Percentiles rank a stretch among this genome's conserved stretches.
These are phyloP conservation scores for Cladophialophora psammophila DNA, from an alignment of 2,329 filamentous ascomycete genomes.

Conservation along the genomic window DNA sequence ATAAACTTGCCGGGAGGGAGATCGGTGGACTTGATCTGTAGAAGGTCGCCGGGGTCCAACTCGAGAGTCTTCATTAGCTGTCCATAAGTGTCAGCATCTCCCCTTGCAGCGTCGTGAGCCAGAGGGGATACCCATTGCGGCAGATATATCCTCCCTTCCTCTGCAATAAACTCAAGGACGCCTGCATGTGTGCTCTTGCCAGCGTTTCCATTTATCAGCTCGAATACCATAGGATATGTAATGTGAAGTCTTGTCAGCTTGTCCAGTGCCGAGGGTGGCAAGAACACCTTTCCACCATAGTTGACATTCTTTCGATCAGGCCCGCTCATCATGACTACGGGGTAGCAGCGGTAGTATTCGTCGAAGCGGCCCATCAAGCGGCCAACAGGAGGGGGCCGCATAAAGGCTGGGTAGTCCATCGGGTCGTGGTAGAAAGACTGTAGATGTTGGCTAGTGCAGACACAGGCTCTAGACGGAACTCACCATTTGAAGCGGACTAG, in stretches of 20 bases:
- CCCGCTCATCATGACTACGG: constrained; percentile 90
- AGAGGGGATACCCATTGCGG: constrained; percentile 80
- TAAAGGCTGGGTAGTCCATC: constrained; percentile 60
- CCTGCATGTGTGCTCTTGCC: constrained; percentile 86
- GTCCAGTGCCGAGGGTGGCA: constrained; percentile 94
- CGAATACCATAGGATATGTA: constrained; percentile 96
- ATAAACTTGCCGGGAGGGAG: constrained; percentile 89
- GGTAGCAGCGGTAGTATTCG: constrained; percentile 98
- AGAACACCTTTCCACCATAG: constrained; percentile 96
- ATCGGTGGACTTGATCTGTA: constrained; percentile 94
- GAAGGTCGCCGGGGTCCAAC: constrained; percentile 89
- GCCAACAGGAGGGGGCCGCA: constrained; percentile 53
- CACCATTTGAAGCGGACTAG: constrained; percentile 26
- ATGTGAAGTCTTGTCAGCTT: constrained; percentile 96
- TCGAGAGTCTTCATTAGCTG: constrained; percentile 92
- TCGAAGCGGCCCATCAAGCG: constrained; percentile 80
- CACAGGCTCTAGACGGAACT: not conserved
- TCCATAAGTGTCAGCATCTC: constrained; percentile 21
- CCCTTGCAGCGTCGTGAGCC: not conserved
- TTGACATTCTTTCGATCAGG: constrained; percentile 88
- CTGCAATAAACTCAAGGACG: constrained; percentile 95
- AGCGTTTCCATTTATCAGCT: constrained; percentile 87
- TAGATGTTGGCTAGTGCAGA: constrained; percentile 1
- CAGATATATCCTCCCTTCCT: constrained; percentile 94
- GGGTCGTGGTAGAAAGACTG: constrained; percentile 50